Percentiles rank a stretch among this genome's conserved stretches.
These are phyloP conservation scores for Aureobasidium sp. DNA, from an alignment of 2,329 filamentous ascomycete genomes.

Conservation along the genomic window DNA sequence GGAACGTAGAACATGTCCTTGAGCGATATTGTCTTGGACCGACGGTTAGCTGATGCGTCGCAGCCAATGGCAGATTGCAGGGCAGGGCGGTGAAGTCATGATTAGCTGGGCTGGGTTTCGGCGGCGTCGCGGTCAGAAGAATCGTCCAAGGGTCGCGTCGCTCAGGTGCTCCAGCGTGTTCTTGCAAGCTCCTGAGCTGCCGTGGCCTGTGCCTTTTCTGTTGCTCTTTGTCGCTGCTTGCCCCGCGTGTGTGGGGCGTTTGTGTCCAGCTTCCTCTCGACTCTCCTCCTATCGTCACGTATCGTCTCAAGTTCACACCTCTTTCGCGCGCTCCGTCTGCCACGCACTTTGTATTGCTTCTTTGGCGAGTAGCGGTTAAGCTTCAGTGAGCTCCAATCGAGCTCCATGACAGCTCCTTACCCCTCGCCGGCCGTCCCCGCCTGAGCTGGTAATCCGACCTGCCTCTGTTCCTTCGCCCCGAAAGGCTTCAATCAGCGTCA, in stretches of 20 bases:
- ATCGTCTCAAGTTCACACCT: neutral
- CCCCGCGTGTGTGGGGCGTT: constrained; percentile 14
- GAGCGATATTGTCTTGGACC: neutral
- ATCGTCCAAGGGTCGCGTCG: neutral
- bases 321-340: neutral
- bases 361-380: constrained; percentile 7
- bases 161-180: neutral
- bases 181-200: constrained; percentile 8
- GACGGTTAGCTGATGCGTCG: neutral
- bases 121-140: constrained; percentile 13
- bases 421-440: neutral
- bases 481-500: constrained; percentile 10
- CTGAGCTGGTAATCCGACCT: constrained; percentile 5
- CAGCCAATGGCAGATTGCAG: constrained; percentile 8
- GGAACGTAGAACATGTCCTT: neutral
- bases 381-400: constrained; percentile 14
- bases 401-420: constrained; percentile 16
- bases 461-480: constrained; percentile 9
- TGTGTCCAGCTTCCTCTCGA: constrained; percentile 5
- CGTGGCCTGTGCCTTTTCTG: constrained; percentile 11
- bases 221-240: neutral
- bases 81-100: constrained; percentile 10
- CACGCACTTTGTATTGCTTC: constrained; percentile 6
- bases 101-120: constrained; percentile 9
- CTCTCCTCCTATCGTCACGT: constrained; percentile 11